Base-by-base conservation (phyloP, 306 rosid species). In the Castanea mollissima region DNA sequence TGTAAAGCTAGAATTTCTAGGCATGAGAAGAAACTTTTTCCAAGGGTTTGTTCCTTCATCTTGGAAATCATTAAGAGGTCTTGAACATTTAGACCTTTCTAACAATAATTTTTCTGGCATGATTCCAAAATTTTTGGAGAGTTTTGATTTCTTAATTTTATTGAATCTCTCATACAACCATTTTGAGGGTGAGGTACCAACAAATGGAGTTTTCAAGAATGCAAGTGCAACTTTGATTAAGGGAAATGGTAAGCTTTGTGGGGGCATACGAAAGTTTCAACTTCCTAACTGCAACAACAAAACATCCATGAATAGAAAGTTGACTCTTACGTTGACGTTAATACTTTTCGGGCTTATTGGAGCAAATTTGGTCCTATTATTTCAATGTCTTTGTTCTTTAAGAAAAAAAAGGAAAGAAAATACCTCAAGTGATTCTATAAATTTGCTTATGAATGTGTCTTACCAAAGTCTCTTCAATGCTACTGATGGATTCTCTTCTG, bases 141-240 rank as follows among this genome's bases (percentile, higher is more conserved):
- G 2, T 1, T 25, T 46, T 76, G 4, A 18, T 1, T 10, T 9
- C 18, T 1, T 62, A 1, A 9, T 3, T 9, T 27, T 5, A 25
- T 29, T 63, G 23, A 15, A 49, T 60, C 62, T 49, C 0, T 76
- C 79, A 2, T 63, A 21, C 11, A 77, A 67, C 27, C 55, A 55
- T 4, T 54, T 77, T 41, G 58, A 76, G 73, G 73, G 68, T 5
- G 31, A 32, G 74, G 57, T 23, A 9, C 75, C 81, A 4, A 38
- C 1, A 6, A 10, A 55, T 54, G 75, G 75, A 13, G 75, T 77
- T 3, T 77, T 77, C 23, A 11, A 6, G 52, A 68, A 67, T 34
- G 38, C 56, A 8, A 77, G 32, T 12, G 81, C 65, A 7, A 55
- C 63, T 67, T 68, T 44, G 1, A 15, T 77, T 14, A 9, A 8